Conservation (phyloP, 78 protist species). For the Protostelium mycophagum region DNA sequence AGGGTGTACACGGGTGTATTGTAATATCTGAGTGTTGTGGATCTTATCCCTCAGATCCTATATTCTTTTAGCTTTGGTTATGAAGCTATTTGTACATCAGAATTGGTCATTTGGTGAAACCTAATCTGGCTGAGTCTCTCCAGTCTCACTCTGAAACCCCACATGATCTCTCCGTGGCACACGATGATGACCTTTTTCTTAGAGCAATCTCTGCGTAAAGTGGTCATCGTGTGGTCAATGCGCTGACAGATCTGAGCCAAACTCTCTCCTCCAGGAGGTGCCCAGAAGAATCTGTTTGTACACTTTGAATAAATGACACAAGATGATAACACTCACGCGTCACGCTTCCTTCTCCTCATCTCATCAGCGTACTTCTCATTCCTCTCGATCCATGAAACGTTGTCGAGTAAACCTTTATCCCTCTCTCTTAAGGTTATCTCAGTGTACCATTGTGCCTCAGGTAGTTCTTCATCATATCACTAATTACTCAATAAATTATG, state of each 20-base stretch:
- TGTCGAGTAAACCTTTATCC: constrained; percentile 65
- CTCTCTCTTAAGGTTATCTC: constrained; percentile 64
- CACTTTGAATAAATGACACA: not conserved
- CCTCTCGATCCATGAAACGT: constrained; percentile 54
- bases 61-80: too few relatives aligned
- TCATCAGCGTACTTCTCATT: constrained; percentile 46
- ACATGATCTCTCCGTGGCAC: constrained; percentile 62
- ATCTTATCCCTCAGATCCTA: constrained; percentile 54
- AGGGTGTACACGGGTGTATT: constrained; percentile 66
- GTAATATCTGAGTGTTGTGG: constrained; percentile 53
- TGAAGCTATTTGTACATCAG: constrained; percentile 7
- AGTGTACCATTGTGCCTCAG: constrained; percentile 54
- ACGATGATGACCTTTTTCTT: constrained; percentile 66
- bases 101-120: constrained; percentile 29
- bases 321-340: constrained; percentile 20
- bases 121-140: constrained; percentile 59
- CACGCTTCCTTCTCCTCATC: constrained; percentile 37
- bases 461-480: not conserved
- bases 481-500: not conserved
- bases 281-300: constrained; percentile 39
- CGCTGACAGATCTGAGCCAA: constrained; percentile 57
- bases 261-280: constrained; percentile 58
- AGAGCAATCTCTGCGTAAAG: constrained; percentile 54
- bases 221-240: constrained; percentile 57
- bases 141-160: constrained; percentile 60